A percentile compares a stretch with the other conserved stretches of the same genome.
phyloP scores from a whole-genome alignment of 352 stramenopile species.

The Achlya hypogyna region DNA sequence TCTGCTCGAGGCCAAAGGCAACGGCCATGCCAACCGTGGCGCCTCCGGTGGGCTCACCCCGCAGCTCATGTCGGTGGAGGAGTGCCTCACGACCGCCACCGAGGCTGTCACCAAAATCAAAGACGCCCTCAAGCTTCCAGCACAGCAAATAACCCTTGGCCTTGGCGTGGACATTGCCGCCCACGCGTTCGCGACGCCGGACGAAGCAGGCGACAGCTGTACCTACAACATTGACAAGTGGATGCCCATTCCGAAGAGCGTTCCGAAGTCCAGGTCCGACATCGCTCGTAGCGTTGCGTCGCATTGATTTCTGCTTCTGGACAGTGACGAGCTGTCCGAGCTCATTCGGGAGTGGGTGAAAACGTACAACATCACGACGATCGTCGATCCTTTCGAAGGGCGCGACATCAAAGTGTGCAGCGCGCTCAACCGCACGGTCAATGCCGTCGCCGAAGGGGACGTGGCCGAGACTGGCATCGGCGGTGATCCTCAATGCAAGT shows the following conservation, averaged over 20 bases:
- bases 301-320: not conserved
- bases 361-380: conserved; percentile 38
- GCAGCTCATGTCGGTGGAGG: conserved; percentile 44
- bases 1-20: conserved; percentile 40
- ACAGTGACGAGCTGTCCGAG: conserved; percentile 52
- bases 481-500: conserved; percentile 34
- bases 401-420: conserved; percentile 44
- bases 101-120: conserved; percentile 30
- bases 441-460: not conserved
- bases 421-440: conserved; percentile 22
- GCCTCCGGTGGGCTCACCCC: conserved; percentile 51
- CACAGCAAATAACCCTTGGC: conserved; percentile 35
- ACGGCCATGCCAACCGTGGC: conserved; percentile 52
- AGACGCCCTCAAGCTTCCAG: conserved; percentile 22
- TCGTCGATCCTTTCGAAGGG: conserved; percentile 57
- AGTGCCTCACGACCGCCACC: conserved; percentile 55
- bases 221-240: conserved; percentile 68
- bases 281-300: not conserved
- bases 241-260: conserved; percentile 34
- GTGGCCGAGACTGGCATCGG: conserved; percentile 21
- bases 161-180: conserved; percentile 62
- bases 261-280: conserved; percentile 28
- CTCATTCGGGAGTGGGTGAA: conserved; percentile 40
- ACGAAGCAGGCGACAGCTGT: conserved; percentile 13
- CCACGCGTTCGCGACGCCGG: conserved; percentile 36